Percentiles rank a stretch among this genome's conserved stretches.
Evolutionary conservation across 495 filamentous ascomycete species (phyloP).

Genomic region (Bacidia rubella): DNA sequence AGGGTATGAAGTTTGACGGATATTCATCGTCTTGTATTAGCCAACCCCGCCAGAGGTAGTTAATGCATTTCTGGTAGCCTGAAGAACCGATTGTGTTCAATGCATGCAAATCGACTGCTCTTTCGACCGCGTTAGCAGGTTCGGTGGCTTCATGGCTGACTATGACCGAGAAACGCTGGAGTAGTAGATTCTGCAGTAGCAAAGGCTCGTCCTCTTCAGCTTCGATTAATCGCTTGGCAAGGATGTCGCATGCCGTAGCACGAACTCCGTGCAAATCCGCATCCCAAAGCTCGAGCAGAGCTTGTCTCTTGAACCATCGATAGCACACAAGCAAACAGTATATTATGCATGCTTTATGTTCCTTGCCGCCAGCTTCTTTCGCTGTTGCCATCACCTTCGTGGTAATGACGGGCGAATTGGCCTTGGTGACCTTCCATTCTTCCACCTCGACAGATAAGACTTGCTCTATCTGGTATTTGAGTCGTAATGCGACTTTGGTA

Average conservation of each 20-base stretch:
- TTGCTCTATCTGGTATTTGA: constrained; percentile 85
- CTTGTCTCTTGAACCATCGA: constrained; percentile 81
- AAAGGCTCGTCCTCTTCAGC: constrained; percentile 59
- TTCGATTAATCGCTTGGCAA: constrained; percentile 92
- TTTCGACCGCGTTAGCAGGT: constrained; percentile 78
- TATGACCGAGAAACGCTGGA: constrained; percentile 81
- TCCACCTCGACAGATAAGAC: constrained; percentile 80
- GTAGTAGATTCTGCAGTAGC: constrained; percentile 66
- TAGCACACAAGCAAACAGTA: constrained; percentile 80
- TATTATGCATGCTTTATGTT: constrained; percentile 64
- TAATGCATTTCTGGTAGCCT: constrained; percentile 92
- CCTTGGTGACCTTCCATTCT: constrained; percentile 50
- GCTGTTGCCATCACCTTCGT: constrained; percentile 63
- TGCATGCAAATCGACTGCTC: constrained; percentile 84
- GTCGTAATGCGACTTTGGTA: constrained; percentile 71
- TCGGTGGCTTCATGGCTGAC: constrained; percentile 53
- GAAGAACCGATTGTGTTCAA: constrained; percentile 73
- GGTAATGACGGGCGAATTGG: constrained; percentile 79
- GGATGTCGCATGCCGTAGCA: constrained; percentile 78
- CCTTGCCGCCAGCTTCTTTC: constrained; percentile 61
- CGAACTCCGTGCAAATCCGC: constrained; percentile 67
- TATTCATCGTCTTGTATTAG: constrained; percentile 87
- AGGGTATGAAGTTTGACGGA: constrained; percentile 72
- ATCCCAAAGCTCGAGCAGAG: constrained; percentile 75
- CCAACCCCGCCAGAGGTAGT: constrained; percentile 89